These are phyloP conservation scores for Cornus kousa DNA, from an alignment of 148 eudicot species.

Conservation along the genomic window DNA sequence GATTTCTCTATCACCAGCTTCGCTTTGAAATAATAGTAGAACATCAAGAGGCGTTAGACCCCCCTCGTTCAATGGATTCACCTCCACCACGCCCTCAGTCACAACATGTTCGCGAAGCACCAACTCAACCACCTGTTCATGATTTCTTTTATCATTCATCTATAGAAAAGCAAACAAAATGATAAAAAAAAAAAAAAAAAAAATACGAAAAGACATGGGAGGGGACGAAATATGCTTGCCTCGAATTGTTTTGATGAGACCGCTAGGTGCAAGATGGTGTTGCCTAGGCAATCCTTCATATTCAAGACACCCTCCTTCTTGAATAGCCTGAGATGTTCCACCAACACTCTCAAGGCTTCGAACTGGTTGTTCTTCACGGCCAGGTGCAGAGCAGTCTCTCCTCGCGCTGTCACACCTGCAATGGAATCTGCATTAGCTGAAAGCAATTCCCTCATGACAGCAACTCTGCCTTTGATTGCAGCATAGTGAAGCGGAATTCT, in stretches of 20 bases:
- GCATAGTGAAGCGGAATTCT: conserved; percentile 55
- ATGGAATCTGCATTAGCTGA: conserved; percentile 30
- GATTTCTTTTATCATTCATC: no score
- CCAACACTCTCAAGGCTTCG: conserved; percentile 38
- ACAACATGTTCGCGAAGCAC: conserved; percentile 16
- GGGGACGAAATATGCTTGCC: conserved; percentile 23
- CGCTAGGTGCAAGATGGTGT: conserved; percentile 54
- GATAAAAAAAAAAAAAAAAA: no score
- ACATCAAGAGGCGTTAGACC: conserved; percentile 45
- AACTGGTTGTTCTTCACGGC: conserved; percentile 44
- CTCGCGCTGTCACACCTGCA: conserved; percentile 23
- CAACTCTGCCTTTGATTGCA: conserved; percentile 39
- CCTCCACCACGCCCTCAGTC: conserved; percentile 15
- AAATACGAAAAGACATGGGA: no score
- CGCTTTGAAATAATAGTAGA: conserved; percentile 34
- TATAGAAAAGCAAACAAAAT: background rate
- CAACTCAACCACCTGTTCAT: conserved; percentile 37
- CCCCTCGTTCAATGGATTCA: conserved; percentile 41
- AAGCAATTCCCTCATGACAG: conserved; percentile 36
- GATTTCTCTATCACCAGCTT: conserved; percentile 46
- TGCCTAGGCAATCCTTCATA: conserved; percentile 35
- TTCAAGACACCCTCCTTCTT: conserved; percentile 39
- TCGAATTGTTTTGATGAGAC: conserved; percentile 49
- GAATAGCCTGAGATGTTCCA: conserved; percentile 30
- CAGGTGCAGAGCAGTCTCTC: conserved; percentile 42